Evolutionary conservation across 2,329 filamentous ascomycete genomes (phyloP).

Genomic region (Aspergillus clavatus): DNA sequence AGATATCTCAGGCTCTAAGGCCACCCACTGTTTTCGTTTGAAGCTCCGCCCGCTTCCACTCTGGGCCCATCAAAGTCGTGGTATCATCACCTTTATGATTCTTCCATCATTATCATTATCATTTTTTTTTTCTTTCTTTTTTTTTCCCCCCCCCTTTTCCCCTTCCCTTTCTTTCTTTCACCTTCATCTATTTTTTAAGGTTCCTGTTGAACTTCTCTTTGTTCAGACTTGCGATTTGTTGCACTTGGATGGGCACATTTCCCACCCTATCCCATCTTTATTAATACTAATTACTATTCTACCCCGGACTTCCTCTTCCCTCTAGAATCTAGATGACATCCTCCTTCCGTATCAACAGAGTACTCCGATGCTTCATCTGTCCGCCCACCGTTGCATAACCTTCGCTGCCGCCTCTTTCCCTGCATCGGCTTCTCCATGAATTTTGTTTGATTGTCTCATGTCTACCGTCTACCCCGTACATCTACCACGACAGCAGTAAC

Average conservation of each 20-base stretch:
- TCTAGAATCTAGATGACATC: too few species aligned
- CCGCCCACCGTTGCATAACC: conserved; percentile 21
- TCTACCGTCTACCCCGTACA: too few species aligned
- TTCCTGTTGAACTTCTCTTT: too few species aligned
- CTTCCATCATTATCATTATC: conserved; percentile 4
- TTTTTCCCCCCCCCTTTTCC: conserved; percentile 10
- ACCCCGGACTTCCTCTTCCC: too few species aligned
- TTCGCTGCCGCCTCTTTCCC: conserved; percentile 17
- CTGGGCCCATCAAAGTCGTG: conserved; percentile 2
- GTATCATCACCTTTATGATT: conserved; percentile 4
- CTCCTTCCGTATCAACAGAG: too few species aligned
- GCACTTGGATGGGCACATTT: too few species aligned
- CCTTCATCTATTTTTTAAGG: too few species aligned
- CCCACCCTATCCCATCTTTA: too few species aligned
- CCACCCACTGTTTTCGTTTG: conserved; percentile 13
- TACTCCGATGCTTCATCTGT: neutral
- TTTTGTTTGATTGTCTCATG: too few species aligned
- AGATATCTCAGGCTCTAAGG: conserved; percentile 7
- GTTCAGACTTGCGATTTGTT: too few species aligned
- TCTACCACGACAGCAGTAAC: too few species aligned
- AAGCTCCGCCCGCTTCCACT: conserved; percentile 17
- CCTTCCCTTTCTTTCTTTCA: conserved; percentile 1
- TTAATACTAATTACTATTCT: too few species aligned
- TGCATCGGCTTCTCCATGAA: conserved; percentile 16
- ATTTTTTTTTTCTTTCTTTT: neutral